Percentiles rank a stretch among this genome's conserved stretches.
These are phyloP conservation scores for Aphanomyces astaci DNA, from an alignment of 352 stramenopile genomes.

Conservation along the genomic window DNA sequence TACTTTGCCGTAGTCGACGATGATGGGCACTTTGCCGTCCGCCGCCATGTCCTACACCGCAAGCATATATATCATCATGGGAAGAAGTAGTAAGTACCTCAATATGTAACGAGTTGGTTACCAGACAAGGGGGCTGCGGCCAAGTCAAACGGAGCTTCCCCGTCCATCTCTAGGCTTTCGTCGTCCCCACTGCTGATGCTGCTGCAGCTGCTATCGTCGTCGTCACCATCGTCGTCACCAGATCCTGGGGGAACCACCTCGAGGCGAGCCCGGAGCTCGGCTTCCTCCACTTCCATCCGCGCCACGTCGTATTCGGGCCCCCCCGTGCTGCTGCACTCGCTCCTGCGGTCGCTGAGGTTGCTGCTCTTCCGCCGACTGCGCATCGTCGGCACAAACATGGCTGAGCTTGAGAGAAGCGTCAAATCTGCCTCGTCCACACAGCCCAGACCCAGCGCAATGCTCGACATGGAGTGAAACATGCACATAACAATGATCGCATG, in stretches of 20 bases:
- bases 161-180: constrained; percentile 32
- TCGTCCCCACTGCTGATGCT: no score
- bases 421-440: constrained; percentile 73
- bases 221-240: constrained; percentile 27
- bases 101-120: no score
- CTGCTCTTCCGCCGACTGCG: constrained; percentile 21
- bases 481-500: constrained; percentile 81
- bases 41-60: no score
- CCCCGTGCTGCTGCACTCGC: constrained; percentile 33
- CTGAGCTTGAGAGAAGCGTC: constrained; percentile 33
- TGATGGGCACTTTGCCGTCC: not conserved
- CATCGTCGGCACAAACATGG: constrained; percentile 7
- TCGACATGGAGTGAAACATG: constrained; percentile 73
- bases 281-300: constrained; percentile 65
- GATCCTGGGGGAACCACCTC: not conserved
- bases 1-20: not conserved
- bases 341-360: constrained; percentile 27
- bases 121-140: constrained; percentile 29
- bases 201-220: constrained; percentile 43
- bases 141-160: constrained; percentile 29
- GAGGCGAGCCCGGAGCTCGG: constrained; percentile 54
- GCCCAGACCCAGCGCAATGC: constrained; percentile 65
- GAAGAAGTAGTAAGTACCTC: no score
- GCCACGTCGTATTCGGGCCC: constrained; percentile 48
- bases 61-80: no score